Evolutionary conservation across 176 grass and related monocot genomes (phyloP), one percentile per base, ranked within the genome.

Genomic region (Otatea glauca): DNA sequence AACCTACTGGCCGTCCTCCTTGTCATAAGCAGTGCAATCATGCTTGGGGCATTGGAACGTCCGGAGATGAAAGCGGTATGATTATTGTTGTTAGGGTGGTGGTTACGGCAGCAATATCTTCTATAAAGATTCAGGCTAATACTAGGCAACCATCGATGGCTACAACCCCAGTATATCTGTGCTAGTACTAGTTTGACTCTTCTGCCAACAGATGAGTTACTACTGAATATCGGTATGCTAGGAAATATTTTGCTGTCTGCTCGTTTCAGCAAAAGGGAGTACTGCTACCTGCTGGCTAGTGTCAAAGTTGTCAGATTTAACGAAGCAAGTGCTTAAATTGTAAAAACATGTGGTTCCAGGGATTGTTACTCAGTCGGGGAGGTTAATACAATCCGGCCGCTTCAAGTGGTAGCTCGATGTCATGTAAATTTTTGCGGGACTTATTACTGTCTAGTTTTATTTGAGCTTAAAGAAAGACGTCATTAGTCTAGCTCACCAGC

Each of bases 21-120:
- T 83, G 70, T n/a, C 81, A 75, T 39, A 25, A 74, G 58, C 44
- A 39, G 47, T 47, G 38, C 65, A 77, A 42, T 85, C 65, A 85
- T 86, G 79, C 56, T 49, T 86, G 56, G 50, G 39, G 66, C 79
- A 67, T 68, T 68, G 23, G 23, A 55, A 68, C 82, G 37, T 13
- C 51, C 37, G 5, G 37, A 24, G 21, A 45, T 64, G 47, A 51
- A 55, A 69, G 48, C 18, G 9, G 11, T 23, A 20, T 43, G 51
- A 21, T 55, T 58, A 53, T 75, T 70, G 5, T 65, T 38, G 38
- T 62, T 83, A 82, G 74, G 41, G 74, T 68, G 74, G 79, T 76
- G 59, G 74, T 90, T 87, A 83, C 62, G 79, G 68, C 67, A 37
- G 80, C 68, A 72, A 74, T 79, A 78, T 90, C 81, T 25, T 55